Percentiles rank a stretch among this genome's conserved stretches.
Evolutionary conservation across 2,329 filamentous ascomycete genomes (phyloP).

Genomic region (Alternaria solani): DNA sequence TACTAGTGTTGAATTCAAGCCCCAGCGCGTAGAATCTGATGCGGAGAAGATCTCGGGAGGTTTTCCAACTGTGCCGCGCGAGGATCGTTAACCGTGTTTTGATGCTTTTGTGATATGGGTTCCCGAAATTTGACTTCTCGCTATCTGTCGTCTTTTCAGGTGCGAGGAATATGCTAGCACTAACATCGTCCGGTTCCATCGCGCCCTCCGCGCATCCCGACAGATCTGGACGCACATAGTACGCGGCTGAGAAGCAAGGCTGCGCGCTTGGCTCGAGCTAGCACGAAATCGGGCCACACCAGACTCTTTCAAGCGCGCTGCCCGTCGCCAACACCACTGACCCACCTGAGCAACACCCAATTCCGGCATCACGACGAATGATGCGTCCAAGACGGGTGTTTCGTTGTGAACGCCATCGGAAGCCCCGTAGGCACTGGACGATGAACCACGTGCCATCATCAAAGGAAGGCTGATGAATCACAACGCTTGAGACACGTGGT

Average conservation of each 20-base stretch:
- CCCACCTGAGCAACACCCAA: background rate
- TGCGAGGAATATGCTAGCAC: no score
- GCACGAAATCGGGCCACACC: background rate
- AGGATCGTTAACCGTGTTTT: no score
- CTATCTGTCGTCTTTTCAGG: no score
- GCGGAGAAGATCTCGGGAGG: no score
- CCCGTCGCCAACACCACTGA: background rate
- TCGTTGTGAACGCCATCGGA: background rate
- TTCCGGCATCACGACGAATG: background rate
- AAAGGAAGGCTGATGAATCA: background rate
- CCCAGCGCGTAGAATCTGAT: no score
- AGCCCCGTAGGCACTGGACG: background rate
- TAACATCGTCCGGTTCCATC: background rate
- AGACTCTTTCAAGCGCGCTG: background rate
- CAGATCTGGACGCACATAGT: background rate
- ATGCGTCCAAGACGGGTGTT: background rate
- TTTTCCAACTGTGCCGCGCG: no score
- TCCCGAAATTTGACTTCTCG: no score
- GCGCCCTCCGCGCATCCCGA: background rate
- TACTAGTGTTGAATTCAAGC: no score
- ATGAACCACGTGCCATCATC: background rate
- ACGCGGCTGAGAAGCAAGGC: slow-evolving; percentile 1
- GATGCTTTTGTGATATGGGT: no score
- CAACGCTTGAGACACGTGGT: background rate
- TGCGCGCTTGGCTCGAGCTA: background rate